Base-by-base conservation (phyloP, 192 early-diverging fungal genomes). In the Pilaira anomala region DNA sequence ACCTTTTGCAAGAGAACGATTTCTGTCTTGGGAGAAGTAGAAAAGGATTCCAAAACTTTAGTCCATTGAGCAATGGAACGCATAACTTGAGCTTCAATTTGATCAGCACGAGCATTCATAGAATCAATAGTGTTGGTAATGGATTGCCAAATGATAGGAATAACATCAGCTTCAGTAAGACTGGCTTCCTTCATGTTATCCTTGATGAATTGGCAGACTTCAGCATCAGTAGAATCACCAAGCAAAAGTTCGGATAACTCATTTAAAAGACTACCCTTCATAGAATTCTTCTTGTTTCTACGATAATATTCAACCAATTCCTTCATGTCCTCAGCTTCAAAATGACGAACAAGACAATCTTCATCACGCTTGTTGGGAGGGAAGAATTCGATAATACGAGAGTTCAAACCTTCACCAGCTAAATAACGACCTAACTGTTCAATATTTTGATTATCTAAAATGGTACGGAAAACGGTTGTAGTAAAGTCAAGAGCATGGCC, bases 291-390 rank as follows among this genome's bases (percentile, higher is more conserved):
- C 73, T 88, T 88, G 26, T 85, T 82, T 65, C 86, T 88, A 50
- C 80, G 87, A 70, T 90, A 85, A 79, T 89, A 90, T 46, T 88
- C 89, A 26, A 91, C 89, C 22, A 98, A 72, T 53, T 86, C 83
- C 74, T 93, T 92, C 86, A 98, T 85, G 41, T 92, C 93, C 69
- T 94, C 89, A 49, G 87, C 91, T 73, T 93, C 91, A 80, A 96
- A 96, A 78, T 98, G 94, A 45, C 89, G 88, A 50, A 84, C 85
- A 67, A 98, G 83, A 73, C 88, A 88, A 59, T 94, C 92, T 61
- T 90, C 88, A 69, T 88, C 85, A 65, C 93, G 86, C 78, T 94
- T 94, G 75, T 85, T 91, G 49, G 87, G 87, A 48, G 96, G 96
- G 82, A 97, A 96, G 61, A 98, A 95, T 50, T 94, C 91, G 55